Percentiles rank a stretch among this genome's conserved stretches.
phyloP scores from a whole-genome alignment of 176 grass and related monocot genomes.

The Stipa capillata region DNA sequence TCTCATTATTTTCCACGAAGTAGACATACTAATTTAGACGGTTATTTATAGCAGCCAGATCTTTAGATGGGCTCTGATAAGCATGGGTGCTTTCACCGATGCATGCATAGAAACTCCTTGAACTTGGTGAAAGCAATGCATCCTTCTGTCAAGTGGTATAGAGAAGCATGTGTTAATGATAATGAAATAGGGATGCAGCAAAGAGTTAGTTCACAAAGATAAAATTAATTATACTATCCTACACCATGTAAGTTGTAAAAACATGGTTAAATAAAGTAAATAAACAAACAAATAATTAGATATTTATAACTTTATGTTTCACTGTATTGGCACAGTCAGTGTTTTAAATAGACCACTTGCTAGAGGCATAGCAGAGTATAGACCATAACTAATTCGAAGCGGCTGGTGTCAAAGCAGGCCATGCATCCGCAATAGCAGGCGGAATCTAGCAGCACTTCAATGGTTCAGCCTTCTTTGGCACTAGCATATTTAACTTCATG shows the following conservation, averaged over 20 bases:
- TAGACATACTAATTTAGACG: conserved; percentile 64
- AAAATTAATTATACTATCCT: not conserved
- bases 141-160: conserved; percentile 60
- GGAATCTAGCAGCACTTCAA: not conserved
- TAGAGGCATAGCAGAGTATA: not conserved
- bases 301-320: not conserved
- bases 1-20: not conserved
- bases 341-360: not conserved
- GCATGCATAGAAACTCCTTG: conserved; percentile 89
- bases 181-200: not conserved
- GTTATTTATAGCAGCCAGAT: conserved; percentile 78
- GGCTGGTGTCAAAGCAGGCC: not conserved
- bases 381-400: not conserved
- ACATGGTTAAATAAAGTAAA: not conserved
- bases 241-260: not conserved
- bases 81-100: conserved; percentile 88
- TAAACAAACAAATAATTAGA: not conserved
- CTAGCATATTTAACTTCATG: not conserved
- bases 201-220: not conserved
- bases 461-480: not conserved
- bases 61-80: conserved; percentile 77
- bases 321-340: not conserved
- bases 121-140: conserved; percentile 73
- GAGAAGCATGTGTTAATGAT: conserved; percentile 9
- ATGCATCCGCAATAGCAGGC: not conserved